Evolutionary conservation across 73 alveolate genomes (phyloP).

Genomic region (Halteria grandinella): DNA sequence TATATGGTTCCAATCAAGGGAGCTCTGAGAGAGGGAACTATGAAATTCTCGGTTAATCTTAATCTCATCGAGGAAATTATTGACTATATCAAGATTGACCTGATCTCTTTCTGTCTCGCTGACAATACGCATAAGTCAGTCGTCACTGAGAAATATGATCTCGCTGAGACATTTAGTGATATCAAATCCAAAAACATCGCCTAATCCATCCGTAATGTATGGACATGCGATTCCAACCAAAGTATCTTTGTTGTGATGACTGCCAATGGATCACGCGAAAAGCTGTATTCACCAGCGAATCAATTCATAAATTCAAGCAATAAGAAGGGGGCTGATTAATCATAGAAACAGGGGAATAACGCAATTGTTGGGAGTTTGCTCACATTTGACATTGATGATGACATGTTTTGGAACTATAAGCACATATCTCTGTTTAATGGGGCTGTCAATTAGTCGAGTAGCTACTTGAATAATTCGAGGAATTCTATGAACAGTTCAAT

Average conservation of each 20-base stretch:
- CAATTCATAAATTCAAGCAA: not conserved
- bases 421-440: not conserved
- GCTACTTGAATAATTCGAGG: not conserved
- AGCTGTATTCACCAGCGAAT: no score
- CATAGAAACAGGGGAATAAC: not conserved
- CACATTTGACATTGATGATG: not conserved
- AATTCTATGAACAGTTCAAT: not conserved
- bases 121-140: no score
- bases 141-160: no score
- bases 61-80: not conserved
- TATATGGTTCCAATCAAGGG: constrained; percentile 15
- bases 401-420: not conserved
- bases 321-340: not conserved
- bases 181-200: no score
- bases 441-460: not conserved
- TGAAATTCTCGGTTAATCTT: not conserved
- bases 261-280: no score
- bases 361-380: not conserved
- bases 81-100: not conserved
- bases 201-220: no score
- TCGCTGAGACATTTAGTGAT: no score
- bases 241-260: not conserved
- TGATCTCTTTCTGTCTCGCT: no score
- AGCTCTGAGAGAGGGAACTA: not conserved
- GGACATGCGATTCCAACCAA: no score